phyloP scores from a whole-genome alignment of 768 basidiomycete genomes.

The Austroboletus eburneus region DNA sequence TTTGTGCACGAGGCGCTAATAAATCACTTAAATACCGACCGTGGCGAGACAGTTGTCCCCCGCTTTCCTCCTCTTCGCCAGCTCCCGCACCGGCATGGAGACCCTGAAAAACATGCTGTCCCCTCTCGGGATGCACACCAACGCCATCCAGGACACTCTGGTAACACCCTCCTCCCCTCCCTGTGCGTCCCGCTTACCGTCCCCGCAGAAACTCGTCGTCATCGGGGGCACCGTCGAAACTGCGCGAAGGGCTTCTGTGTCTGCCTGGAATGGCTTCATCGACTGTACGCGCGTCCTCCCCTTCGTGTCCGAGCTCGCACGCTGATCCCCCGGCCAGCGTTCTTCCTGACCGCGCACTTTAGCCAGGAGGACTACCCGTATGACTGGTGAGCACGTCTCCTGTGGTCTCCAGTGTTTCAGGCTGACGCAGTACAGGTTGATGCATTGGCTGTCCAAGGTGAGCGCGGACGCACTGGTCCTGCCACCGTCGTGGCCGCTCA shows the following conservation, averaged over 20 bases:
- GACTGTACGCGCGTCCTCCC: conserved; percentile 50
- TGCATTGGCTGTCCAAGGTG: conserved; percentile 88
- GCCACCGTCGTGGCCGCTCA: conserved; percentile 14
- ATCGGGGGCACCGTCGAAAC: conserved; percentile 89
- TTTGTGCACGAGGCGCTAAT: conserved; percentile 32
- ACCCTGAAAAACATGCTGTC: conserved; percentile 66
- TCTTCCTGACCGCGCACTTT: conserved; percentile 88
- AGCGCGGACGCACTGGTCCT: conserved; percentile 9
- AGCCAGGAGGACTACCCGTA: conserved; percentile 85
- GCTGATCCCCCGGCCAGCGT: conserved; percentile 44
- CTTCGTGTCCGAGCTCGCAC: neutral
- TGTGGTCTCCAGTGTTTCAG: neutral
- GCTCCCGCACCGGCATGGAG: conserved; percentile 49
- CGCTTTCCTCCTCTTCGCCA: conserved; percentile 33
- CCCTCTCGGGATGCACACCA: conserved; percentile 63
- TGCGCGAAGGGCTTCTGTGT: conserved; percentile 72
- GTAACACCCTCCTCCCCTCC: conserved; percentile 36
- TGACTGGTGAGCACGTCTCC: conserved; percentile 54
- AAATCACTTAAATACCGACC: conserved; percentile 37
- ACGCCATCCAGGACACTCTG: conserved; percentile 74
- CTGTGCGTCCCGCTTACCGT: neutral
- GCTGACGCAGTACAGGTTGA: conserved; percentile 49
- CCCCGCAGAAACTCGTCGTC: conserved; percentile 75
- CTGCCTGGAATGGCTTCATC: conserved; percentile 87
- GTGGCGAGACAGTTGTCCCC: conserved; percentile 25